Percentiles rank a stretch among this genome's conserved stretches.
Conservation (phyloP, 2,329 filamentous ascomycete genomes). For the Fusarium goolgardi region DNA sequence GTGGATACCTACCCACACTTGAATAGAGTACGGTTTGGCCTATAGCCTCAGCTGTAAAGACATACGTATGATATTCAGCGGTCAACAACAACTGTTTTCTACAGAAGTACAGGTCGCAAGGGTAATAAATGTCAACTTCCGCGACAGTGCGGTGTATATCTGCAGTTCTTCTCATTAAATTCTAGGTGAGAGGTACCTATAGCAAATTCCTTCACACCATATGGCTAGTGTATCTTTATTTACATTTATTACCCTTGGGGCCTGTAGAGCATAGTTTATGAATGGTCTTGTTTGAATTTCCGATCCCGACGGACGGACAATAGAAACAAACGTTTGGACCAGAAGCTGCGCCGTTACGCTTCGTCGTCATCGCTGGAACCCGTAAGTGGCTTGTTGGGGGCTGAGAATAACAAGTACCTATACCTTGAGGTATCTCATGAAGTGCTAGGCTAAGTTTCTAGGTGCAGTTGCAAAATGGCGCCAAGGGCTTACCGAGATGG, state of each 20-base stretch:
- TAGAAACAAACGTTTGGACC: slow-evolving; percentile 5
- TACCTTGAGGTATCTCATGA: slow-evolving; percentile 10
- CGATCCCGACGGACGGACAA: slow-evolving; percentile 5
- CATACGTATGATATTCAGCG: slow-evolving; percentile 23
- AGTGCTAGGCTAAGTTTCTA: background rate
- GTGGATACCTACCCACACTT: slow-evolving; percentile 17
- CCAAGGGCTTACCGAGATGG: slow-evolving; percentile 36
- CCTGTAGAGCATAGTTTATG: background rate
- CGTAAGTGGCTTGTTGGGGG: slow-evolving; percentile 34
- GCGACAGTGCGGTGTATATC: too few relatives aligned
- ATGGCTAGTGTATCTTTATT: too few relatives aligned
- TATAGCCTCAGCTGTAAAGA: slow-evolving; percentile 18
- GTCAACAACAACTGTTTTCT: slow-evolving; percentile 2
- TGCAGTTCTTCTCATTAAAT: too few relatives aligned
- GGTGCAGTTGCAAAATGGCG: slow-evolving; percentile 2
- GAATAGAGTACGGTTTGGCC: slow-evolving; percentile 31
- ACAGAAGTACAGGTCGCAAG: too few relatives aligned
- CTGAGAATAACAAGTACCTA: slow-evolving; percentile 22
- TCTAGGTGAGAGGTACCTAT: too few relatives aligned
- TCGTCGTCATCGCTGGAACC: slow-evolving; percentile 36
- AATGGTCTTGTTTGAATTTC: background rate
- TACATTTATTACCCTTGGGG: too few relatives aligned
- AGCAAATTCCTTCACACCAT: too few relatives aligned
- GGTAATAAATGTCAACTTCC: too few relatives aligned
- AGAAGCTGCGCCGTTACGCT: slow-evolving; percentile 30